Conservation (phyloP, 192 early-diverging fungal species). For the Podila epicladia region DNA sequence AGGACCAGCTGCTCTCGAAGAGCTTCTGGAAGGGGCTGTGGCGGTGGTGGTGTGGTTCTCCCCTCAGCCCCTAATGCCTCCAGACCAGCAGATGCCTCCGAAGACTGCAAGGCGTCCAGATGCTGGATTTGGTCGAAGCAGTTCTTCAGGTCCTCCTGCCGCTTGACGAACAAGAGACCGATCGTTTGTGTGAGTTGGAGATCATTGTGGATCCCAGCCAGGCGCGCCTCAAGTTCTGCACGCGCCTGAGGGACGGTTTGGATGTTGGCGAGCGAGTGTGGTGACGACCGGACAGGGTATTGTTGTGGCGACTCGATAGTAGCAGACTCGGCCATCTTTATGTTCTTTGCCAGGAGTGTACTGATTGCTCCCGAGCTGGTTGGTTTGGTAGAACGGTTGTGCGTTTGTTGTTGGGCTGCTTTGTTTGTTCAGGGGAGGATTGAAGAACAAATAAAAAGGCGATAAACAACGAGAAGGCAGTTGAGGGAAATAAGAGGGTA, state of each 20-base stretch:
- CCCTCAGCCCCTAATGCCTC: background rate
- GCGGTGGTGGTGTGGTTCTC: background rate
- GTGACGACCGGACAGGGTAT: background rate
- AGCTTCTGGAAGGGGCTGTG: conserved; percentile 32
- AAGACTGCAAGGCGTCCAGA: conserved; percentile 8
- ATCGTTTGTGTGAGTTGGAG: conserved; percentile 47
- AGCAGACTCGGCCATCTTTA: background rate
- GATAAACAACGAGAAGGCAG: too few relatives aligned
- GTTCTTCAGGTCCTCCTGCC: conserved; percentile 45
- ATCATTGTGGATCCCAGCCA: conserved; percentile 41
- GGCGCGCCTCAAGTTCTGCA: conserved; percentile 38
- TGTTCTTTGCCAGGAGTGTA: background rate
- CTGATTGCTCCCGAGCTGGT: too few relatives aligned
- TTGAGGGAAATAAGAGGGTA: too few relatives aligned
- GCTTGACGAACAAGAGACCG: conserved; percentile 44
- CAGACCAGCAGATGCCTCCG: conserved; percentile 4
- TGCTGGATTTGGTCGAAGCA: conserved; percentile 36
- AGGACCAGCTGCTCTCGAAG: conserved; percentile 32
- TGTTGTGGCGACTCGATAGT: background rate
- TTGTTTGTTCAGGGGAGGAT: background rate
- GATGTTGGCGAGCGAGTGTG: conserved; percentile 8
- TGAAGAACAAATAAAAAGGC: background rate
- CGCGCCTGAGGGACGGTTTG: conserved; percentile 37
- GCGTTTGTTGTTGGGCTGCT: background rate
- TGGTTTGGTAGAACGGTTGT: too few relatives aligned